Evolutionary conservation across 257 asterid genomes (phyloP), one percentile per base, ranked within the genome.

Genomic region (Nicotiana tomentosiformis): DNA sequence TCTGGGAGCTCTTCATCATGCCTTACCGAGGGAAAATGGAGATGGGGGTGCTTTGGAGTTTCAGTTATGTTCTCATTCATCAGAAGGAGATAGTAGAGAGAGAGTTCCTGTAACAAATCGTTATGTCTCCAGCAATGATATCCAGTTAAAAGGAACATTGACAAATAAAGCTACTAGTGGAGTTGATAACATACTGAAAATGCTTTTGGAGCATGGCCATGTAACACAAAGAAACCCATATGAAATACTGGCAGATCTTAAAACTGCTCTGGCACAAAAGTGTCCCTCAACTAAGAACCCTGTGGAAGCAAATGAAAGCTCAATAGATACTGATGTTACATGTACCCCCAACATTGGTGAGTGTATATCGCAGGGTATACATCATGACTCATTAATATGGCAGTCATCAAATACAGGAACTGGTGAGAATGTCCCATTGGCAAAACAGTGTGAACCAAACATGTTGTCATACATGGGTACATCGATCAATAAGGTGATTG

Each of bases 401-500:
- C 91, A 87, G 30, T 80, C 82, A 78, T 79, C 87, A 62, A 85
- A 85, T 82, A 56, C 64, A 78, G 89, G 78, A 78, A 84, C 84
- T 46, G 85, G 80, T 32, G 58, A 72, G 62, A 81, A 72, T 81
- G 57, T 69, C 49, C 83, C 88, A 32, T 30, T 65, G 20, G 32
- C 77, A 77, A 87, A 79, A 81, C 84, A 82, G 83, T 81, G 82
- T 86, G 88, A 70, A 78, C 84, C 65, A 74, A 86, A 81, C 32
- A 68, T 78, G 77, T 88, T 86, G 77, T 67, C 88, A 6, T 72
- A 80, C 80, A 83, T 88, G 86, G 82, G 87, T 68, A 66, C 67
- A 66, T 87, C 97, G 0, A 82, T 93, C 39, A 77, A 70, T 76
- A 93, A 90, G 83, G 89, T 92, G 77, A 89, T 93, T 84, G 89